phyloP scores from a whole-genome alignment of 129 eudicot genomes.

The Oenanthe sinensis region DNA sequence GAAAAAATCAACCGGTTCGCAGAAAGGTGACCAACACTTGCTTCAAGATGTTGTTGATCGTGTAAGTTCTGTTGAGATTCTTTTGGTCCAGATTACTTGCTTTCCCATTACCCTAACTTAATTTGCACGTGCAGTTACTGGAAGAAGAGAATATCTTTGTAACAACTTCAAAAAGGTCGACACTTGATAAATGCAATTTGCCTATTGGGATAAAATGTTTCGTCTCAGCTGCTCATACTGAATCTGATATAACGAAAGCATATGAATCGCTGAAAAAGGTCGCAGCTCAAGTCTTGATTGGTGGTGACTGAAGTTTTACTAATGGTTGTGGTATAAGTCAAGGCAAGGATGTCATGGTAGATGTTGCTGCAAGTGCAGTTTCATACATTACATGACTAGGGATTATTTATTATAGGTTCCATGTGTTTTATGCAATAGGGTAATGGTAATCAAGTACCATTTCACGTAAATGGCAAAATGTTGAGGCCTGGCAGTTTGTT shows the following conservation, averaged over 20 bases:
- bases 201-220: constrained; percentile 64
- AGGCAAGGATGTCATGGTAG: neutral
- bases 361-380: neutral
- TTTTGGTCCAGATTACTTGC: neutral
- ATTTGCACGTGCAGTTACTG: constrained; percentile 8
- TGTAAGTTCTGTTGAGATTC: neutral
- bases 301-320: neutral
- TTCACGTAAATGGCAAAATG: neutral
- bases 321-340: neutral
- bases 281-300: constrained; percentile 32
- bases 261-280: constrained; percentile 50
- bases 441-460: neutral
- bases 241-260: constrained; percentile 55
- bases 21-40: constrained; percentile 9
- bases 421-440: neutral
- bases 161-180: constrained; percentile 12
- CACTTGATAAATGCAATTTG: constrained; percentile 34
- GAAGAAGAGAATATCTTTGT: constrained; percentile 6
- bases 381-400: neutral
- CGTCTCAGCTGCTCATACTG: constrained; percentile 76
- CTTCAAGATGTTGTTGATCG: constrained; percentile 9
- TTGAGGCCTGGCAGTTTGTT: neutral
- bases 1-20: constrained; percentile 56
- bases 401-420: neutral
- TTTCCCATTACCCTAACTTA: neutral